Evolutionary conservation across 768 basidiomycete species (phyloP).

Genomic region (Leucocoprinus leucothites): DNA sequence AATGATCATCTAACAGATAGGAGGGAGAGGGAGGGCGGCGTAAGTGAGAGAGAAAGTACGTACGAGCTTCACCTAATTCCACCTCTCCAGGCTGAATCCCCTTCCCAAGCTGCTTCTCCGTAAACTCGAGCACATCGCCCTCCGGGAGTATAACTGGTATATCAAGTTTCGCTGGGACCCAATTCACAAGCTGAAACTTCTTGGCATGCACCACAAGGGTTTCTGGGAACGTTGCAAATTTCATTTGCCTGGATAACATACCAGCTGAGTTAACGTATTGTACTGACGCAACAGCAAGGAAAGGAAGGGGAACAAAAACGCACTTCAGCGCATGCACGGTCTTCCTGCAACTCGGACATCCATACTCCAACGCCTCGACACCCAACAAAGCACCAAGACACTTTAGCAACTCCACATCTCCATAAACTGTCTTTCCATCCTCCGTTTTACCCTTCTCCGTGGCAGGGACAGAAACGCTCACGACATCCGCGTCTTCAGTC

Average conservation of each 20-base stretch:
- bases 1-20: not conserved
- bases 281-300: too few relatives aligned
- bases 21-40: too few relatives aligned
- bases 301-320: slow-evolving; percentile 19
- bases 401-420: slow-evolving; percentile 53
- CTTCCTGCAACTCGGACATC: slow-evolving; percentile 70
- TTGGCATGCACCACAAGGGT: slow-evolving; percentile 87
- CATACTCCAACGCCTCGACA: slow-evolving; percentile 72
- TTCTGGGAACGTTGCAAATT: slow-evolving; percentile 85
- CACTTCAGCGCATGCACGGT: slow-evolving; percentile 74
- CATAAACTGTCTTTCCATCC: slow-evolving; percentile 63
- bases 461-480: slow-evolving; percentile 81
- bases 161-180: slow-evolving; percentile 98
- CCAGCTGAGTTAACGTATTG: not conserved
- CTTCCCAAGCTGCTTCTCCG: slow-evolving; percentile 54
- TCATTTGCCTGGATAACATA: slow-evolving; percentile 52
- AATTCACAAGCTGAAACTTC: slow-evolving; percentile 93
- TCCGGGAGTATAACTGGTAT: slow-evolving; percentile 77
- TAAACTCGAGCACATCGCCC: slow-evolving; percentile 56
- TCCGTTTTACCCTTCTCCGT: slow-evolving; percentile 48
- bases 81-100: slow-evolving; percentile 71
- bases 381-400: slow-evolving; percentile 62
- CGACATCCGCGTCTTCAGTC: slow-evolving; percentile 68
- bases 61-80: slow-evolving; percentile 58
- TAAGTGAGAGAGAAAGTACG: slow-evolving; percentile 19